Evolutionary conservation across 176 grass and related monocot genomes (phyloP), one percentile per base, ranked within the genome.

Genomic region (Carex cristatella): DNA sequence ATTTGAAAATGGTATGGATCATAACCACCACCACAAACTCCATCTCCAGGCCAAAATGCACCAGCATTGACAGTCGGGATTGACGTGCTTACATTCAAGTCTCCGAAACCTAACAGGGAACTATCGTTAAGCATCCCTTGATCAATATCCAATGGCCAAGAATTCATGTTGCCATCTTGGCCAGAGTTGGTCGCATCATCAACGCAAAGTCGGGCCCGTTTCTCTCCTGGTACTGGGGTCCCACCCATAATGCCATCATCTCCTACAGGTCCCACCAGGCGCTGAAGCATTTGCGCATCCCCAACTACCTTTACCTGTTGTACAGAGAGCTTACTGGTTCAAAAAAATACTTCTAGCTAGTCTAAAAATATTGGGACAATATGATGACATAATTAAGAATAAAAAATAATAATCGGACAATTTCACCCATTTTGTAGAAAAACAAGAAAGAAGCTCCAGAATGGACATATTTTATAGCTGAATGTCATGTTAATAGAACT

Each of bases 221-320:
- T 92, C 28, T 48, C 60, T 35, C 56, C 81, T 3, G 44, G 53
- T 37, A 2, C 65, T 6, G 2, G 15, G 10, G 32, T 18, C 1
- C 0, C 46, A 0, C 6, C 27, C 37, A 74, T n/a, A 28, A 38
- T 15, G 14, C 6, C 81, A 30, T 62, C 71, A n/a, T 58, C 11
- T 13, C 49, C 15, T 9, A 55, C 13, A 4, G 53, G 7, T 4
- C 32, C 7, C 31, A 90, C 66, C 10, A 94, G 85, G 35, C 69
- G 84, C 11, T 87, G 90, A 69, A 94, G 86, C 82, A 92, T 79
- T 49, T 92, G 86, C 3, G 88, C 81, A 83, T 94, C 88, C 5
- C 88, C 86, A 12, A 85, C 93, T 30, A 94, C 88, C 86, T 92
- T 94, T 65, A 94, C 61, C 81, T 83, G 63, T 81, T 53, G 23